Evolutionary conservation across 192 early-diverging fungal species (phyloP), one percentile per base, ranked within the genome.

Genomic region (Radiomyces spectabilis): DNA sequence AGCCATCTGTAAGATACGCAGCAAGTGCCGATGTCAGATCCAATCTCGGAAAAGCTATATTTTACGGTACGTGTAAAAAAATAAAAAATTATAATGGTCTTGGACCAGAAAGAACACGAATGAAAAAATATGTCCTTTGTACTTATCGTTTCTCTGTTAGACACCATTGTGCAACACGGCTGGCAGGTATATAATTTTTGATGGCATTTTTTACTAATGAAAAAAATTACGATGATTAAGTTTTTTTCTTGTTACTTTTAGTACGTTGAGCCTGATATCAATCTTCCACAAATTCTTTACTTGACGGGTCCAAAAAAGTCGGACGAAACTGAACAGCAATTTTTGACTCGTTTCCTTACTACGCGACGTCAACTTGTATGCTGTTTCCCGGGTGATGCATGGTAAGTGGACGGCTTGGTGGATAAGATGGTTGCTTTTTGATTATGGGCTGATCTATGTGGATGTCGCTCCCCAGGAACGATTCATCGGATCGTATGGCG

Each of bases 171-270:
- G 51, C 53, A 68, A 26, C 66, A 68, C 27, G 66, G 66, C 5
- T 68, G 66, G 66, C 66, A 68, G 57, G 57, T 51, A 59, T 51
- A 39, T n/a, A n/a, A n/a, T n/a, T n/a, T n/a, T n/a, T n/a, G n/a
- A n/a, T n/a, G n/a, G n/a, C n/a, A n/a, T 25, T 10, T 12, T 27
- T 27, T 9, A 35, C 24, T 21, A 43, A 5, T 9, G 40, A 45
- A 44, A 43, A 21, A 3, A 30, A 30, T 48, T 56, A 33, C 31
- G 19, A 8, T 49, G 1, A 59, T 4, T 34, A 31, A 26, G 1
- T 13, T 15, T 41, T 31, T 41, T 32, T 31, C 24, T 41, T 30
- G 25, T 47, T 47, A 25, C 12, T 33, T 31, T 31, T 50, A 59
- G 53, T 68, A 68, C 16, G 59, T 61, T 1, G 66, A 68, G 41